These are phyloP conservation scores for Silene conica DNA, from an alignment of 148 eudicot species.

Conservation along the genomic window DNA sequence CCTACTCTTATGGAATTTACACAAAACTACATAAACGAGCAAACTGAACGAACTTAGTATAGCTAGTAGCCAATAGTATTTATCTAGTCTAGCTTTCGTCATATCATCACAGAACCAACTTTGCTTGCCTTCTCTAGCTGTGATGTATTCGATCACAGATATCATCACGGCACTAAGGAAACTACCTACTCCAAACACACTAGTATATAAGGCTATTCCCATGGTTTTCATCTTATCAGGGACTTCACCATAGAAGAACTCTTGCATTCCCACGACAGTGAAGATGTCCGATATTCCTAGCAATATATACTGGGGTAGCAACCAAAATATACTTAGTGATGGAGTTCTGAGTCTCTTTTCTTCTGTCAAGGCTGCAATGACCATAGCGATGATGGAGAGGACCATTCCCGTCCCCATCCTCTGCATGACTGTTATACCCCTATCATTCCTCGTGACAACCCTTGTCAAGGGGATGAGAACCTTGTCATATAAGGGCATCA, in stretches of 20 bases:
- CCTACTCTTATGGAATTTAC: constrained; percentile 49
- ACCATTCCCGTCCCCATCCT: constrained; percentile 87
- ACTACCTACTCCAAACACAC: constrained; percentile 86
- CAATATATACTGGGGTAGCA: constrained; percentile 77
- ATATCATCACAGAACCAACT: constrained; percentile 87
- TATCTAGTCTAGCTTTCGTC: constrained; percentile 67
- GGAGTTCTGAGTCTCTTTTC: constrained; percentile 42
- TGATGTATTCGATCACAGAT: constrained; percentile 43
- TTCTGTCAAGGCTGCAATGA: constrained; percentile 67
- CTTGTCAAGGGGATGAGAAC: constrained; percentile 53
- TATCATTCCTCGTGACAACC: constrained; percentile 44
- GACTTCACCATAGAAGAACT: constrained; percentile 79
- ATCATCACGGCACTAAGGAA: constrained; percentile 69
- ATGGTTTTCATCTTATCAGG: constrained; percentile 72
- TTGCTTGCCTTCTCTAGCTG: constrained; percentile 30
- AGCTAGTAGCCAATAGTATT: constrained; percentile 84
- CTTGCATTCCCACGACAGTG: constrained; percentile 90
- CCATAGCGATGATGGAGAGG: constrained; percentile 74
- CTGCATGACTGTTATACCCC: constrained; percentile 66
- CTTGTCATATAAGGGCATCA: constrained; percentile 79
- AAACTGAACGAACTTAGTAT: constrained; percentile 48
- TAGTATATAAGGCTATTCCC: constrained; percentile 78
- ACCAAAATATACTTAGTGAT: constrained; percentile 51
- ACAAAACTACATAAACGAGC: constrained; percentile 44
- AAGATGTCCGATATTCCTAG: constrained; percentile 83